Evolutionary conservation across 2,329 filamentous ascomycete species (phyloP), one percentile per base, ranked within the genome.

Genomic region (Paracoccidioides lutzii): DNA sequence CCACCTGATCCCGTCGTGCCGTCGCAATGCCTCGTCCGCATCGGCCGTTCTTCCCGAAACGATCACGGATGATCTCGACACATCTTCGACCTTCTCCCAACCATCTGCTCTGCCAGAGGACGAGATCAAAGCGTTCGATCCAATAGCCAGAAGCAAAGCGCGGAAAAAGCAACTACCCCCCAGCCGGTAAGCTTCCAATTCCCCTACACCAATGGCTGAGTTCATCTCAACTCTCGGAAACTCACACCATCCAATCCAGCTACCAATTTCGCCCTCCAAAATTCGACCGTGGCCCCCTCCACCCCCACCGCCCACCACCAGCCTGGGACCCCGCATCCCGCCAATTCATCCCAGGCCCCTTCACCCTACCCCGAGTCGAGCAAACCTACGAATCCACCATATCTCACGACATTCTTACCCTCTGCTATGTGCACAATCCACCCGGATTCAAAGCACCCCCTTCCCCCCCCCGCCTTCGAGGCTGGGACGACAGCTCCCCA

Each of bases 231-330:
- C 12, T 49, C 37, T n/a, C n/a, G 14, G 32, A 15, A 5, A 38
- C 37, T 40, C 30, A 52, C 40, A 40, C n/a, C 15, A 48, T 46
- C 33, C 15, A 53, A 52, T 58, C 33, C 59, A 95, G 91, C 79
- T 98, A 97, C 75, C 88, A 95, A 73, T 97, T 87, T 73, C 89
- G 90, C 61, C 85, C 91, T 52, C 93, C 93, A 60, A 93, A 91
- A 75, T 98, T 90, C 79, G 84, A 95, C 72, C 88, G 91, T 66
- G 93, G 93, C 56, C 90, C 90, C 60, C 79, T 97, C 30, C 90
- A 97, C 69, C 93, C 93, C 52, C 83, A 96, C 66, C 89, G 95
- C 75, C 87, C 89, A 57, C 91, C 89, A n/a, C 80, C 83, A 42
- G 81, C 84, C 53, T 93, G 90, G 59, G 88, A 96, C 65, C 90